Base-by-base conservation (phyloP, 2,329 filamentous ascomycete genomes). In the Teratosphaeria zuluensis region DNA sequence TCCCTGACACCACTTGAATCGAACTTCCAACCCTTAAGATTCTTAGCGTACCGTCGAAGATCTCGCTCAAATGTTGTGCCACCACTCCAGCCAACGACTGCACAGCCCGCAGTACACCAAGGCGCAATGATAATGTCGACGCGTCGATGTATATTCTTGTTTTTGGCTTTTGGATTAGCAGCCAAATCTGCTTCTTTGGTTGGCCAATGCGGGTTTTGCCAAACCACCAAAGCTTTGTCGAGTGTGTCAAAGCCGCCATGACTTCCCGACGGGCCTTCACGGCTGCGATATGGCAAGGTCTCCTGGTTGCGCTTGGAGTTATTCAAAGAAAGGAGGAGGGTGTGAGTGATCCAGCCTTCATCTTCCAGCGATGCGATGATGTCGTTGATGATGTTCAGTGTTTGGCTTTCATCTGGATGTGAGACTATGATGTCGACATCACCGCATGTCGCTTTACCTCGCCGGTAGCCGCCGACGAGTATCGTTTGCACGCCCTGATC, bases 51-150 rank as follows among this genome's bases (percentile, higher is more conserved):
- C 35, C 86, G 78, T 48, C 92, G 79, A 57, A 97, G 71, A 72
- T 97, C 94, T 28, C 92, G 80, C 76, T 96, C 84, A 65, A 96
- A 97, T 0, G 91, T 96, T 0, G 87, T 95, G 1, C 86, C 92
- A 0, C 91, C 89, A 16, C 62, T 65, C 94, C 92, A 97, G 1
- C 91, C 92, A 19, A 92, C 76, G 3, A 97, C 81, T 0, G 92
- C 92, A 65, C 91, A 96, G 0, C 94, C 92, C 0, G 89, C 85
- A 0, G 90, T 95, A 58, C 85, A 86, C 89, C 92, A 96, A 0
- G 92, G 90, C 24, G 84, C 85, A 61, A 97, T 79, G 64, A 97
- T 92, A 59, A 97, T 96, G 69, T 97, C 92, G 1, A 97, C 92
- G 53, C 92, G 81, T 21, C 91, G 84, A 69, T 96, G 92, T 0